phyloP scores from a whole-genome alignment of 176 grass and related monocot species.

The Hsuehochloa calcarea region DNA sequence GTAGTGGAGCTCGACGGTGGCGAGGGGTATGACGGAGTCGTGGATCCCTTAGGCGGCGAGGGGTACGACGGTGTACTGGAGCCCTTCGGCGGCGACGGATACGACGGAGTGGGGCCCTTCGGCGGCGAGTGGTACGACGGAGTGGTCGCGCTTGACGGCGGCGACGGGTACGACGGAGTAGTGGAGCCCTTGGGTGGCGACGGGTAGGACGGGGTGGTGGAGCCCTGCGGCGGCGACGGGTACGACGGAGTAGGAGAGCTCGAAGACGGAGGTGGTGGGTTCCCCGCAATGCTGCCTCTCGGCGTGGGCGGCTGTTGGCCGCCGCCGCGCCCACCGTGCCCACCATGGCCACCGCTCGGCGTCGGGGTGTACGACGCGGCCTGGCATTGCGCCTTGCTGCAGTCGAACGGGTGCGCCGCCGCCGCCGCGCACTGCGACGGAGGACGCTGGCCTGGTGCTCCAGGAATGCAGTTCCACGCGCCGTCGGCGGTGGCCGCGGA shows the following conservation, averaged over 20 bases:
- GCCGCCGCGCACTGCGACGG: conserved; percentile 51
- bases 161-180: conserved; percentile 10
- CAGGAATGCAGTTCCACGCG: conserved; percentile 69
- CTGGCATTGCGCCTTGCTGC: conserved; percentile 73
- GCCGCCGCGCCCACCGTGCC: not conserved
- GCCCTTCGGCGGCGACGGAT: not conserved
- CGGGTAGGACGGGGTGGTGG: not conserved
- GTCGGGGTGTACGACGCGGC: conserved; percentile 11
- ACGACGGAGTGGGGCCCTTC: not conserved
- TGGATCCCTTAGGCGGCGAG: not conserved
- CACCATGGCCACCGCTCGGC: not conserved
- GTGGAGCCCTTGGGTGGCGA: not conserved
- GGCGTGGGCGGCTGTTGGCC: not conserved
- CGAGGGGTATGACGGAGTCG: not conserved
- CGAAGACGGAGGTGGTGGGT: not conserved
- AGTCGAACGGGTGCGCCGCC: conserved; percentile 63
- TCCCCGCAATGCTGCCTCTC: not conserved
- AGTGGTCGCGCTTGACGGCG: not conserved
- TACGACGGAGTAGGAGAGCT: not conserved
- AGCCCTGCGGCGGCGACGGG: not conserved
- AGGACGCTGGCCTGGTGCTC: conserved; percentile 39
- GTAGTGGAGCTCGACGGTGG: conserved; percentile 19
- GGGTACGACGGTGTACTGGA: conserved; percentile 11
- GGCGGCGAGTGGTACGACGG: not conserved
- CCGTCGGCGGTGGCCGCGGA: conserved; percentile 43